These are phyloP conservation scores for Fistulifera pelliculosa DNA, from an alignment of 108 stramenopile species.

Conservation along the genomic window DNA sequence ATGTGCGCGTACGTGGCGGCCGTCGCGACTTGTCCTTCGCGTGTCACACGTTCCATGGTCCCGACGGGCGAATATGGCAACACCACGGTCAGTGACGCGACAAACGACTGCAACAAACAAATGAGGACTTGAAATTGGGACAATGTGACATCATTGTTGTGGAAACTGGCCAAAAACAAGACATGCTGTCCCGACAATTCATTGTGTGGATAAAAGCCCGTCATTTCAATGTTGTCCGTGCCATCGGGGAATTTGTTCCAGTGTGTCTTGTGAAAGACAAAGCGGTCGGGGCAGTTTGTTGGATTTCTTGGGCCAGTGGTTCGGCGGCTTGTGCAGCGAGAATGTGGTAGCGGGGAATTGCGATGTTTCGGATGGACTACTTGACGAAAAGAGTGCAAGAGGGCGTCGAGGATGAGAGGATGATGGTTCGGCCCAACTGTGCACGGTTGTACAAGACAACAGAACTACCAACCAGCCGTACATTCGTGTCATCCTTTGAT, in stretches of 20 bases:
- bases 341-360: conserved; percentile 26
- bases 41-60: conserved; percentile 83
- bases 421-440: too few species aligned
- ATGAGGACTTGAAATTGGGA: conserved; percentile 88
- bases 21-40: conserved; percentile 79
- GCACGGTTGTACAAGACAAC: too few species aligned
- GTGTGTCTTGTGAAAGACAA: conserved; percentile 60
- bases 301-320: conserved; percentile 30
- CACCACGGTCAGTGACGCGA: conserved; percentile 75
- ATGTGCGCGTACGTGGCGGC: conserved; percentile 85
- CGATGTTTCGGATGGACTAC: too few species aligned
- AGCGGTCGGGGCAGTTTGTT: conserved; percentile 52
- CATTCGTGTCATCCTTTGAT: too few species aligned
- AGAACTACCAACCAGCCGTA: too few species aligned
- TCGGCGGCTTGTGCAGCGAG: conserved; percentile 40
- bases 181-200: conserved; percentile 78
- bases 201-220: conserved; percentile 69
- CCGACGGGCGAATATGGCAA: conserved; percentile 83
- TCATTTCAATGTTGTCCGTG: conserved; percentile 66
- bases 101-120: conserved; percentile 63
- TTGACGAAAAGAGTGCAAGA: too few species aligned
- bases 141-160: conserved; percentile 90
- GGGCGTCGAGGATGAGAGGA: too few species aligned
- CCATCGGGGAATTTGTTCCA: conserved; percentile 89
- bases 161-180: conserved; percentile 74